A percentile compares a stretch with the other conserved stretches of the same genome.
phyloP scores from a whole-genome alignment of 495 filamentous ascomycete genomes.

The Neurospora sp. region DNA sequence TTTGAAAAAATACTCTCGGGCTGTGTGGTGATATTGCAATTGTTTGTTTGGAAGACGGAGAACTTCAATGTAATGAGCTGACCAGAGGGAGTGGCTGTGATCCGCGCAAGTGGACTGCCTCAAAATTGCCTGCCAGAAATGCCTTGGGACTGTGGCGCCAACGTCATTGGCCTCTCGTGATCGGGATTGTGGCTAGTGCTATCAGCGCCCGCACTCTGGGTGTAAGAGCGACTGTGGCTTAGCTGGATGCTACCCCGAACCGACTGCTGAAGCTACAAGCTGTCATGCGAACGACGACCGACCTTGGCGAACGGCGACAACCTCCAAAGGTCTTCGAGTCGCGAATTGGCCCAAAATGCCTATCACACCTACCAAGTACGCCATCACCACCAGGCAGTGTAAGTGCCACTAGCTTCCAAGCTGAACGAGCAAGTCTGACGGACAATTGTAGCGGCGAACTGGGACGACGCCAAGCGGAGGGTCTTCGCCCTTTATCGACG shows the following conservation, averaged over 20 bases:
- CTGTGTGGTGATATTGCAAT: not conserved
- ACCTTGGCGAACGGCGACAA: conserved; percentile 13
- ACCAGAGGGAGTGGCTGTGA: not conserved
- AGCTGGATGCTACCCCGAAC: not conserved
- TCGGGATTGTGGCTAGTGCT: not conserved
- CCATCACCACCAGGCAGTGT: conserved; percentile 85
- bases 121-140: not conserved
- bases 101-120: not conserved
- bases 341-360: conserved; percentile 28
- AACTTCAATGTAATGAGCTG: not conserved
- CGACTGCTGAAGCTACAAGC: not conserved
- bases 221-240: not conserved
- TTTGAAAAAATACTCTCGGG: not conserved
- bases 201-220: not conserved
- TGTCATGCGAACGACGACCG: not conserved
- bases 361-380: conserved; percentile 89
- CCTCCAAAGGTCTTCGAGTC: not conserved
- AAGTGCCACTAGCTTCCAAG: conserved; percentile 25
- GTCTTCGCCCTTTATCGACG: conserved; percentile 81
- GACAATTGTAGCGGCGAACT: conserved; percentile 59
- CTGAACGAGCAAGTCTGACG: conserved; percentile 8
- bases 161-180: not conserved
- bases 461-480: conserved; percentile 70
- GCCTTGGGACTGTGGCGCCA: not conserved
- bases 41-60: not conserved